Evolutionary conservation across 2,329 filamentous ascomycete species (phyloP).

Genomic region (Alternaria alternata): DNA sequence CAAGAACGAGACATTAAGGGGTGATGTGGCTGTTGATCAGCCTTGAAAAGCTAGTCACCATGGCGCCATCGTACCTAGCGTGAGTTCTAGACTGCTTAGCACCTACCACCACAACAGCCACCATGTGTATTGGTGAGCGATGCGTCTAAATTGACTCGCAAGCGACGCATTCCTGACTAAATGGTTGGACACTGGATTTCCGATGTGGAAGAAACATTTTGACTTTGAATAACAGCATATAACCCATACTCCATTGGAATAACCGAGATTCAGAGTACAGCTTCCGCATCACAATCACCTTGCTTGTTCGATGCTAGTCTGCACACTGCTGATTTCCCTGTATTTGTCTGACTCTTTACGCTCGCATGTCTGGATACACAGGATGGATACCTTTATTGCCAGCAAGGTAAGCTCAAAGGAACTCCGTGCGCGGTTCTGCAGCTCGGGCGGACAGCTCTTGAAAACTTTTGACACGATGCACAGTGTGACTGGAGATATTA

Average conservation of each 20-base stretch:
- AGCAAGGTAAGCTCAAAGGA: neutral
- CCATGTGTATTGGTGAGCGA: neutral
- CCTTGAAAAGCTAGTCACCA: neutral
- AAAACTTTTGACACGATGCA: neutral
- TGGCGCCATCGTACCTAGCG: neutral
- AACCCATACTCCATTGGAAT: neutral
- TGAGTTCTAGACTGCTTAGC: neutral
- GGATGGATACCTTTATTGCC: neutral
- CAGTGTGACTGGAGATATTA: neutral
- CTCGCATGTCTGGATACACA: neutral
- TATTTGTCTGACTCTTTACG: neutral
- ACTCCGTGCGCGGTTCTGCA: neutral
- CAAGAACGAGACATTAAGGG: too few relatives aligned
- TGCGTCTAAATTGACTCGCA: too few relatives aligned
- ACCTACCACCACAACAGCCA: neutral
- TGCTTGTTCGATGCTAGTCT: neutral
- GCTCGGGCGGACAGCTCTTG: neutral
- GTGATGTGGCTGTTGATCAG: neutral
- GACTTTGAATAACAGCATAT: neutral
- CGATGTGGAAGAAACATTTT: too few relatives aligned
- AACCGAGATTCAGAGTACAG: neutral
- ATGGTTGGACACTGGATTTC: too few relatives aligned
- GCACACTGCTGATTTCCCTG: neutral
- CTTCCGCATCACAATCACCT: neutral
- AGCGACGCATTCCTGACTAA: too few relatives aligned